Conservation (phyloP, 768 basidiomycete genomes). For the Boletus huronensis region DNA sequence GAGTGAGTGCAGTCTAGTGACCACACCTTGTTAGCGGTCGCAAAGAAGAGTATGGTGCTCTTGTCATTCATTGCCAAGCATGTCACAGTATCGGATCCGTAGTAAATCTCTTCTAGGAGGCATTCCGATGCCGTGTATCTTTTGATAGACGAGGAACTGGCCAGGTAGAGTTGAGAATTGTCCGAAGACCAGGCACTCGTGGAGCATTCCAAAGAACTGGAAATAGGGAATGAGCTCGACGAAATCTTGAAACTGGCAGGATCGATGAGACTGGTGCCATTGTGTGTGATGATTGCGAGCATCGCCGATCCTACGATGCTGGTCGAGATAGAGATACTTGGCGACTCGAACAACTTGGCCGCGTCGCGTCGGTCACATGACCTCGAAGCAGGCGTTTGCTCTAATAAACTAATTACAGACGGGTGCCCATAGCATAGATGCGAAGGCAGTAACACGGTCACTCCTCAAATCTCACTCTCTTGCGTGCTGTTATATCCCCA, state of each 20-base stretch:
- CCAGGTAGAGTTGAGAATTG: slow-evolving; percentile 52
- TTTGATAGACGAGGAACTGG: slow-evolving; percentile 45
- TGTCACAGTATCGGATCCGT: slow-evolving; percentile 25
- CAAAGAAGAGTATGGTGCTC: slow-evolving; percentile 45
- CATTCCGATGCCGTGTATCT: slow-evolving; percentile 50
- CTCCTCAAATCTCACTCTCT: slow-evolving; percentile 24
- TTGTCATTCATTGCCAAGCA: slow-evolving; percentile 35
- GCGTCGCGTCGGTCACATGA: slow-evolving; percentile 29
- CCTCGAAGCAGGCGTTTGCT: neutral
- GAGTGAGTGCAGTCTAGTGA: slow-evolving; percentile 45
- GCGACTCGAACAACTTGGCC: slow-evolving; percentile 6
- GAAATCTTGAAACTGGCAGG: slow-evolving; percentile 44
- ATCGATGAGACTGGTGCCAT: slow-evolving; percentile 48
- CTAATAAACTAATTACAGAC: too few relatives aligned
- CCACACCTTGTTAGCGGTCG: slow-evolving; percentile 43
- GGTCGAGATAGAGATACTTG: neutral
- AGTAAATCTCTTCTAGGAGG: slow-evolving; percentile 43
- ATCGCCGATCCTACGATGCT: slow-evolving; percentile 29
- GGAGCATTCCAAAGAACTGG: slow-evolving; percentile 27
- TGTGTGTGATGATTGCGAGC: slow-evolving; percentile 53
- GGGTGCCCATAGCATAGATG: neutral
- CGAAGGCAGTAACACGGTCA: neutral
- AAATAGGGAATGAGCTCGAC: slow-evolving; percentile 40
- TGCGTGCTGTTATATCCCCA: neutral
- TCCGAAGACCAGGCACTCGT: slow-evolving; percentile 52